A percentile compares a stretch with the other conserved stretches of the same genome.
Evolutionary conservation across 768 basidiomycete species (phyloP).

Genomic region (Rhodotorula kratochvilovae): DNA sequence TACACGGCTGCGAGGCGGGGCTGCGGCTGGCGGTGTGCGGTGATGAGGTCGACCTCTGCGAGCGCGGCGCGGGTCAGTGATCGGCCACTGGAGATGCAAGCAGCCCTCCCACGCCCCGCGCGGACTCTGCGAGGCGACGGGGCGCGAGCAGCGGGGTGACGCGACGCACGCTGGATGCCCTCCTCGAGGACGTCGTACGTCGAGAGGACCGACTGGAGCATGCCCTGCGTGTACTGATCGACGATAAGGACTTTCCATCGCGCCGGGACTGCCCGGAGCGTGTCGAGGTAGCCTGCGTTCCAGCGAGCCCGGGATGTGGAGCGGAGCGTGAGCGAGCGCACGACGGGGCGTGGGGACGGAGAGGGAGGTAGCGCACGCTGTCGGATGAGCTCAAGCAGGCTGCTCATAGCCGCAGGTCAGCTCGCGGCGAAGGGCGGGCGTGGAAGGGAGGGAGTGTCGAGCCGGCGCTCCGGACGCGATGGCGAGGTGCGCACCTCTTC

Average conservation of each 20-base stretch:
- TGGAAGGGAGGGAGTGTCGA: neutral
- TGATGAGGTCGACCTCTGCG: slow-evolving; percentile 86
- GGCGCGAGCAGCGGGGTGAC: neutral
- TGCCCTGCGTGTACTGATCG: slow-evolving; percentile 80
- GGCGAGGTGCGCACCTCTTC: neutral
- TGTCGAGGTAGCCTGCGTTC: slow-evolving; percentile 71
- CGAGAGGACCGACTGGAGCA: slow-evolving; percentile 79
- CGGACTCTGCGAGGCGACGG: neutral
- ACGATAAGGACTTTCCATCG: slow-evolving; percentile 98
- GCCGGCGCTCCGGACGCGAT: too few species aligned
- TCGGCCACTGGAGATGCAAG: neutral
- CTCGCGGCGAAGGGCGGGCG: neutral
- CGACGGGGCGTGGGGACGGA: neutral
- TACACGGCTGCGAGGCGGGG: slow-evolving; percentile 86
- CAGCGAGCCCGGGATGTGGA: neutral
- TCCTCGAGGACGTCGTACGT: slow-evolving; percentile 91
- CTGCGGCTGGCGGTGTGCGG: slow-evolving; percentile 73
- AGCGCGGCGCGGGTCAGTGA: neutral
- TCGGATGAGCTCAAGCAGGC: slow-evolving; percentile 9
- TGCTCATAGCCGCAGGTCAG: neutral
- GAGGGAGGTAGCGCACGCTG: neutral
- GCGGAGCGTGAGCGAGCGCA: neutral
- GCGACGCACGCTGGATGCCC: slow-evolving; percentile 85
- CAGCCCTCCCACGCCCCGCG: neutral
- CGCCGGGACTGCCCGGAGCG: slow-evolving; percentile 71